A percentile compares a stretch with the other conserved stretches of the same genome.
Evolutionary conservation across 495 filamentous ascomycete species (phyloP).

Genomic region (Oidiodendron maius): DNA sequence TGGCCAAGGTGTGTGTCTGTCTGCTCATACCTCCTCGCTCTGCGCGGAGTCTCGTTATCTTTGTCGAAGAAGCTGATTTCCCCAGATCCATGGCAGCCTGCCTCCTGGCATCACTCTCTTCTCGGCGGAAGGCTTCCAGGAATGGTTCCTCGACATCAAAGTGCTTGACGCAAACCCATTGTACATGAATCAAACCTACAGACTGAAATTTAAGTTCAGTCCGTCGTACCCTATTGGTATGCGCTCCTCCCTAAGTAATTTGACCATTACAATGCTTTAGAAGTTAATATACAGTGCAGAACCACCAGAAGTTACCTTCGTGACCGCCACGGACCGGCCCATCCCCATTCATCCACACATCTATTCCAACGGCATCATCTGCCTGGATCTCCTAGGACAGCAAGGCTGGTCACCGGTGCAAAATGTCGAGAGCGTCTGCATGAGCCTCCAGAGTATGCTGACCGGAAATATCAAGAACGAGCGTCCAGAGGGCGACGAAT

Average conservation of each 20-base stretch:
- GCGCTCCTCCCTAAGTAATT: slow-evolving; percentile 6
- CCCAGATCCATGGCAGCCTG: slow-evolving; percentile 46
- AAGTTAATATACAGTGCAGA: slow-evolving; percentile 39
- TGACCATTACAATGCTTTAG: not conserved
- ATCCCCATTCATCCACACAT: slow-evolving; percentile 97
- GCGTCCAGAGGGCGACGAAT: slow-evolving; percentile 75
- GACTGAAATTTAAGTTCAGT: slow-evolving; percentile 82
- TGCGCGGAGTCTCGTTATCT: not conserved
- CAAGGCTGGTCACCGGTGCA: slow-evolving; percentile 95
- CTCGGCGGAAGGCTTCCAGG: slow-evolving; percentile 70
- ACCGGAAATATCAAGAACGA: slow-evolving; percentile 90
- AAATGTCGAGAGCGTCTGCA: slow-evolving; percentile 93
- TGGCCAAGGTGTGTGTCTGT: slow-evolving; percentile 35
- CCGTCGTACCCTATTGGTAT: slow-evolving; percentile 86
- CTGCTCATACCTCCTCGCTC: not conserved
- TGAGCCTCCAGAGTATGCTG: slow-evolving; percentile 97
- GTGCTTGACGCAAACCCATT: slow-evolving; percentile 90
- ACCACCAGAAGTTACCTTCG: slow-evolving; percentile 89
- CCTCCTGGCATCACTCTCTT: slow-evolving; percentile 75
- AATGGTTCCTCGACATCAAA: slow-evolving; percentile 90
- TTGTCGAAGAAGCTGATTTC: too few relatives aligned
- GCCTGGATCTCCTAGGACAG: slow-evolving; percentile 81
- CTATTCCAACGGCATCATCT: slow-evolving; percentile 97
- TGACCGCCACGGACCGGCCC: slow-evolving; percentile 55
- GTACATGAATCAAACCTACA: slow-evolving; percentile 73